phyloP scores from a whole-genome alignment of 371 early-diverging fungal genomes.

The Lichtheimia hyalospora region DNA sequence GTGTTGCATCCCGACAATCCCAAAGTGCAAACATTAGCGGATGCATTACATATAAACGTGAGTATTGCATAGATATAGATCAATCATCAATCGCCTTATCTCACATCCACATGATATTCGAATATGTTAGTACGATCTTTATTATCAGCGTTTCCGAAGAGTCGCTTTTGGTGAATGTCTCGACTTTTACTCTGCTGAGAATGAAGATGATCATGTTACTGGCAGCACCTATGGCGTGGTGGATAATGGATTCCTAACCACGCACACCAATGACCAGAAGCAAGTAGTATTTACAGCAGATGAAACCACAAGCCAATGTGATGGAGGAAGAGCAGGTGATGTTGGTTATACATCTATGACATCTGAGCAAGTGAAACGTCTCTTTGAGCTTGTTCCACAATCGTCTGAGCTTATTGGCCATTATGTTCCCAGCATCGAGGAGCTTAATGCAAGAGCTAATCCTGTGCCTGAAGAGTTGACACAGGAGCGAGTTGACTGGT shows the following conservation, averaged over 20 bases:
- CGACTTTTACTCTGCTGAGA: slow-evolving; percentile 16
- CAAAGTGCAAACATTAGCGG: slow-evolving; percentile 26
- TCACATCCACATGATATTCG: not conserved
- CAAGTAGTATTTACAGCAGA: no score
- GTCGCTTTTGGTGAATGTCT: slow-evolving; percentile 34
- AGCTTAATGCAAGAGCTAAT: slow-evolving; percentile 22
- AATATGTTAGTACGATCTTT: slow-evolving; percentile 24
- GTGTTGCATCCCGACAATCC: slow-evolving; percentile 40
- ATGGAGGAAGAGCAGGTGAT: no score
- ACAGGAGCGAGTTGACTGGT: not conserved
- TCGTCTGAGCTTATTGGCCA: slow-evolving; percentile 20
- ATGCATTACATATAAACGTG: slow-evolving; percentile 34
- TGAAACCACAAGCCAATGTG: no score
- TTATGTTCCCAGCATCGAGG: slow-evolving; percentile 12
- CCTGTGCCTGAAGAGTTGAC: slow-evolving; percentile 31
- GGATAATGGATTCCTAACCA: no score
- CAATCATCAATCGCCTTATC: no score
- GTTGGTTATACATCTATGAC: no score
- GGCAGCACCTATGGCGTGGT: no score
- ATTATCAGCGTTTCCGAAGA: slow-evolving; percentile 27
- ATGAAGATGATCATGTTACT: not conserved
- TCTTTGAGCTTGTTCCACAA: slow-evolving; percentile 26
- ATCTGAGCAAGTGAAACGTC: not conserved
- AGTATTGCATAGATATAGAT: not conserved
- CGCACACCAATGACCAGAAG: no score